Base-by-base conservation (phyloP, 768 basidiomycete species). In the Asterophora lycoperdoides region DNA sequence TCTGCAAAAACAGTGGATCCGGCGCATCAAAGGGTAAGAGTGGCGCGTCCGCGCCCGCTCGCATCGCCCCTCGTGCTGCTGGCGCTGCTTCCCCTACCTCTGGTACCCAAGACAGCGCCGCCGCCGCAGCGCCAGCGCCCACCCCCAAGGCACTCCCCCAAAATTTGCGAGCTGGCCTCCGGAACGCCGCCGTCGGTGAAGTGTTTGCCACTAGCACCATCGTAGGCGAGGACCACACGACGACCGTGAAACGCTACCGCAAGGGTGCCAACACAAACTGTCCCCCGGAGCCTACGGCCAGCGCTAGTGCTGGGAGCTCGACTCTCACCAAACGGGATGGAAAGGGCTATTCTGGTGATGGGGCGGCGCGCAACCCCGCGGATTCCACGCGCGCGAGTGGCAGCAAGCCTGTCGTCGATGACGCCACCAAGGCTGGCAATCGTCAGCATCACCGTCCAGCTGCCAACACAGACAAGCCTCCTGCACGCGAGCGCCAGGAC, bases 41-140 rank as follows among this genome's bases (percentile, higher is more conserved):
- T 18, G 20, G 39, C 2, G 14, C 34, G 1, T 36, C 42, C 18
- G 23, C 41, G n/a, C 19, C 34, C n/a, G 14, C 45, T 28, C 14
- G 23, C 6, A 34, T 47, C 26, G 33, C 37, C 10, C 33, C 45
- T 20, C 45, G 46, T 41, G 11, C 47, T 18, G 54, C 49, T 13
- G 52, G 53, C 7, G 51, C 52, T 48, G 41, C 61, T 19, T 44
- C 49, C 9, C n/a, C n/a, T n/a, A n/a, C n/a, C n/a, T n/a, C n/a
- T n/a, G n/a, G n/a, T n/a, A 45, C 46, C 17, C 32, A n/a, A 38
- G 48, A 37, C 35, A 39, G 39, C 40, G 35, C 36, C 34, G 39
- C 44, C 33, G 23, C 29, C 10, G 17, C 45, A 29, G 42, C 54
- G 18, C 13, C 49, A 44, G 52, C 60, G 18, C 28, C 54, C 32